These are phyloP conservation scores for Fraxinus floribunda DNA, from an alignment of 305 asterid genomes.

Conservation along the genomic window DNA sequence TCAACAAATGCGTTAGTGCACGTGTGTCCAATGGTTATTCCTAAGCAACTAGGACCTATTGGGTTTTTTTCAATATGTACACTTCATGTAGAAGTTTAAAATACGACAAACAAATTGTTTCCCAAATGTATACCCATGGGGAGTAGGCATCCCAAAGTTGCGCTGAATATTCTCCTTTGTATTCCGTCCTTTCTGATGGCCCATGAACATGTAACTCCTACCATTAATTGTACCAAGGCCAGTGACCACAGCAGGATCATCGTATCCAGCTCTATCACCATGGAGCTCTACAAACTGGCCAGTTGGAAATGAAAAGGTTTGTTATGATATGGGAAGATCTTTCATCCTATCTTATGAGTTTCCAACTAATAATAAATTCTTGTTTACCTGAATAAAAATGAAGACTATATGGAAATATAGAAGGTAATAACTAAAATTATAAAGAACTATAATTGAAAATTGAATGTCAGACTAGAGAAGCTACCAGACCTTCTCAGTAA, in stretches of 20 bases:
- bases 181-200: constrained; percentile 96
- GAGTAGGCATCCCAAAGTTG: constrained; percentile 99
- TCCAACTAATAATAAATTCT: not conserved
- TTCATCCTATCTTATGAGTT: not conserved
- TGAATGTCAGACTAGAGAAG: constrained; percentile 20
- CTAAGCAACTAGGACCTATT: not conserved
- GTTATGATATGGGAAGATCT: constrained; percentile 6
- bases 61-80: not conserved
- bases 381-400: not conserved
- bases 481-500: constrained; percentile 71
- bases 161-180: constrained; percentile 91
- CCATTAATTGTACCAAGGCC: constrained; percentile 95
- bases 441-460: not conserved
- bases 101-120: not conserved
- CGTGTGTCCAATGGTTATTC: not conserved
- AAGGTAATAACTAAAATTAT: not conserved
- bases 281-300: constrained; percentile 97
- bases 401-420: not conserved
- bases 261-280: constrained; percentile 98
- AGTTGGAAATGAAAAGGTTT: constrained; percentile 17
- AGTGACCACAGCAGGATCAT: constrained; percentile 94
- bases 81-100: not conserved
- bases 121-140: constrained; percentile 78
- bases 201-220: constrained; percentile 88
- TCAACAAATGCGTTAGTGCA: not conserved